Percentiles rank a stretch among this genome's conserved stretches.
These are phyloP conservation scores for Oxytropis ochrocephala DNA, from an alignment of 306 rosid genomes.

Conservation along the genomic window DNA sequence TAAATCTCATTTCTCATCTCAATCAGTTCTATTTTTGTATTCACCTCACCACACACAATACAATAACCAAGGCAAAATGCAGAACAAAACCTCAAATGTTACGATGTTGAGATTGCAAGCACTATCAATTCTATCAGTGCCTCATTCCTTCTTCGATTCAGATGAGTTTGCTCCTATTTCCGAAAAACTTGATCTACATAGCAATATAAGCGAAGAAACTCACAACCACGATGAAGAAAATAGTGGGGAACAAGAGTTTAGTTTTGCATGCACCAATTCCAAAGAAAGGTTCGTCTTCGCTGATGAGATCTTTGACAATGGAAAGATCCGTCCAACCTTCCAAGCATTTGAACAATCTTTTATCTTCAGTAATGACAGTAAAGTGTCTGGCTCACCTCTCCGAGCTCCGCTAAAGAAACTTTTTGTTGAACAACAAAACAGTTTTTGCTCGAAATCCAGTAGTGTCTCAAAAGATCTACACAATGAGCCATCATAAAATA, in stretches of 20 bases:
- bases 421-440: constrained; percentile 21
- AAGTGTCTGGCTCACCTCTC: not conserved
- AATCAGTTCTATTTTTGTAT: too few relatives aligned
- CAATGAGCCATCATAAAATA: not conserved
- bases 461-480: not conserved
- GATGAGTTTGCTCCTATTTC: not conserved
- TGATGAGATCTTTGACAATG: too few relatives aligned
- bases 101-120: too few relatives aligned
- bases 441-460: not conserved
- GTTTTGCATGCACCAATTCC: too few relatives aligned
- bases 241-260: too few relatives aligned
- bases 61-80: too few relatives aligned
- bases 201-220: not conserved
- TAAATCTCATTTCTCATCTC: too few relatives aligned
- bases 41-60: too few relatives aligned
- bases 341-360: constrained; percentile 29
- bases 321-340: constrained; percentile 36
- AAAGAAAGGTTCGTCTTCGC: too few relatives aligned
- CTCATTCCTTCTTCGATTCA: too few relatives aligned
- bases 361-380: constrained; percentile 2
- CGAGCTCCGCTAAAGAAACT: constrained; percentile 42
- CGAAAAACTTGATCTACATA: not conserved
- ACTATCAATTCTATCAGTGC: too few relatives aligned
- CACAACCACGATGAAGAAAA: not conserved
- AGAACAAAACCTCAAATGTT: too few relatives aligned